Percentiles rank a stretch among this genome's conserved stretches.
phyloP scores from a whole-genome alignment of 129 eudicot species.

The Saposhnikovia divaricata region DNA sequence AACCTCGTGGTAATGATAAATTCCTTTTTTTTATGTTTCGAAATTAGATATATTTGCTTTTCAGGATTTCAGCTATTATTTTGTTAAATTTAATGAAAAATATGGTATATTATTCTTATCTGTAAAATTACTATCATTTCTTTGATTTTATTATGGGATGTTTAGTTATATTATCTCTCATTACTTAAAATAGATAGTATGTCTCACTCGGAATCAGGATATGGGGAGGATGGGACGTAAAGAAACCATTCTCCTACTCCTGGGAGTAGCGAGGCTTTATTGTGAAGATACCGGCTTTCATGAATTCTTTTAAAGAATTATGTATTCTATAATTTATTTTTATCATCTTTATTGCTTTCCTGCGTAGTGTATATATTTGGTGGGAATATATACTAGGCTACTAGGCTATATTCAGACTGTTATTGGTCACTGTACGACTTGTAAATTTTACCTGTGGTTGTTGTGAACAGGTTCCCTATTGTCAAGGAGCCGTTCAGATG shows the following conservation, averaged over 20 bases:
- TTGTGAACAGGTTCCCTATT: conserved; percentile 50
- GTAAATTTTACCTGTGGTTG: not conserved
- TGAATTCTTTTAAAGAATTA: not conserved
- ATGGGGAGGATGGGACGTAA: not conserved
- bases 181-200: not conserved
- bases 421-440: not conserved
- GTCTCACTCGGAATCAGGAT: not conserved
- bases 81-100: not conserved
- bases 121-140: not conserved
- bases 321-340: not conserved
- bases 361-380: not conserved
- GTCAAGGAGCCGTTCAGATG: conserved; percentile 74
- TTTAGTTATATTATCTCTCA: not conserved
- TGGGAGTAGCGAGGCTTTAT: not conserved
- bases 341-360: not conserved
- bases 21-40: not conserved
- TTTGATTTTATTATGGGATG: not conserved
- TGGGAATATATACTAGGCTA: not conserved
- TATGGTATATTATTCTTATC: not conserved
- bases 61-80: not conserved
- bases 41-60: not conserved
- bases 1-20: conserved; percentile 63
- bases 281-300: not conserved
- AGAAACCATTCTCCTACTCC: not conserved
- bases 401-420: not conserved